Conservation (phyloP, 305 asterid genomes). For the Solanum hybrid region DNA sequence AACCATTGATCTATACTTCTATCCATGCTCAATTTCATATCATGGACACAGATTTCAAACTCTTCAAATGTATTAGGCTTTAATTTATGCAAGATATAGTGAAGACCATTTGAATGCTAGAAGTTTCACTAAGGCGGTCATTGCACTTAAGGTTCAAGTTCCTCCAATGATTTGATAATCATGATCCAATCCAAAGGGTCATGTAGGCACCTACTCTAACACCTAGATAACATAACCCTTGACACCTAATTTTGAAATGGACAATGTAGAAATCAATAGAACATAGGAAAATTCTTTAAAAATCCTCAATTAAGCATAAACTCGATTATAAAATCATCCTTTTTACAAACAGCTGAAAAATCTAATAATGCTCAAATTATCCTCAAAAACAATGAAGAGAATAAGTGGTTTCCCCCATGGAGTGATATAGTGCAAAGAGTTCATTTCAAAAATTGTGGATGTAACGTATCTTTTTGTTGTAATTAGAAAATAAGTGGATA, state of each 20-base stretch:
- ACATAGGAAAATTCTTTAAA: background rate
- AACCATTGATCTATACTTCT: background rate
- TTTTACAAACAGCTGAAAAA: background rate
- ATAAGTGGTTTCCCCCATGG: background rate
- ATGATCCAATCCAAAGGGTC: background rate
- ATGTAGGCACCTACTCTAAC: background rate
- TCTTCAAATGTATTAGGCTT: background rate
- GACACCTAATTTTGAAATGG: background rate
- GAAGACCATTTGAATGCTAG: background rate
- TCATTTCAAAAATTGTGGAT: background rate
- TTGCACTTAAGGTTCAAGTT: background rate
- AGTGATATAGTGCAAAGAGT: background rate
- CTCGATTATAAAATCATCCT: background rate
- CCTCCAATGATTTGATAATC: background rate
- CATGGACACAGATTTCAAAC: background rate
- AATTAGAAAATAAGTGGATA: background rate
- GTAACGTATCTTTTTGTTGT: background rate
- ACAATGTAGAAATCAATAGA: background rate
- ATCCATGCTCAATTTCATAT: background rate
- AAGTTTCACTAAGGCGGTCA: background rate
- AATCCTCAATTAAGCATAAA: background rate
- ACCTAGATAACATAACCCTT: background rate
- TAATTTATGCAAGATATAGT: background rate
- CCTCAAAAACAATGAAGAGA: too few relatives aligned
- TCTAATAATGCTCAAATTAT: too few relatives aligned